Percentiles rank a stretch among this genome's conserved stretches.
phyloP scores from a whole-genome alignment of 306 rosid species.

The Cucumis melo region DNA sequence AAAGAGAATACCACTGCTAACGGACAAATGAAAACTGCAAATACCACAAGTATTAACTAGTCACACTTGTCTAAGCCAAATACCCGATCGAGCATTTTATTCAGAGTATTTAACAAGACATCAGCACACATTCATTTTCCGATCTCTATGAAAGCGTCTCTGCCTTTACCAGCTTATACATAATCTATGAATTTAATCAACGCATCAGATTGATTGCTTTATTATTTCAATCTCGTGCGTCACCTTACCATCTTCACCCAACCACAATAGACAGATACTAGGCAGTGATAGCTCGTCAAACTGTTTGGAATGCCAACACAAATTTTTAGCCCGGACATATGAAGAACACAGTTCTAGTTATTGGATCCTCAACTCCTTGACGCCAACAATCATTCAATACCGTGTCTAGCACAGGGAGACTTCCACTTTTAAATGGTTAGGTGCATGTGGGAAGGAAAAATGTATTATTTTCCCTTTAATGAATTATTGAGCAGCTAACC shows the following conservation, averaged over 20 bases:
- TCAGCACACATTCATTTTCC: not conserved
- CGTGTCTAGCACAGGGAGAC: not conserved
- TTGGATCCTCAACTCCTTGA: not conserved
- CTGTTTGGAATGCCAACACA: not conserved
- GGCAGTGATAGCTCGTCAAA: not conserved
- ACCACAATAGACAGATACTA: not conserved
- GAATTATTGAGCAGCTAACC: not conserved
- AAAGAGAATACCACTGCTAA: not conserved
- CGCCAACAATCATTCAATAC: not conserved
- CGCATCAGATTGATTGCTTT: not conserved
- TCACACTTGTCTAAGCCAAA: not conserved
- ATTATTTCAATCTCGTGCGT: not conserved
- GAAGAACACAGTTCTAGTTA: not conserved
- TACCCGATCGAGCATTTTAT: not conserved
- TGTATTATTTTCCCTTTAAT: not conserved
- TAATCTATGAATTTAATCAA: not conserved
- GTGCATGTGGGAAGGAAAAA: not conserved
- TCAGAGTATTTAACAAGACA: not conserved
- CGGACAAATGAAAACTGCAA: not conserved
- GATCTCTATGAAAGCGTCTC: not conserved
- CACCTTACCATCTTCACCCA: not conserved
- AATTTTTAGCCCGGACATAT: not conserved
- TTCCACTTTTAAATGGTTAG: not conserved
- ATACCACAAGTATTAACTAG: not conserved
- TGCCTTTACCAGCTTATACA: not conserved